These are phyloP conservation scores for Rhodotorula taiwanensis DNA, from an alignment of 768 basidiomycete species.

Conservation along the genomic window DNA sequence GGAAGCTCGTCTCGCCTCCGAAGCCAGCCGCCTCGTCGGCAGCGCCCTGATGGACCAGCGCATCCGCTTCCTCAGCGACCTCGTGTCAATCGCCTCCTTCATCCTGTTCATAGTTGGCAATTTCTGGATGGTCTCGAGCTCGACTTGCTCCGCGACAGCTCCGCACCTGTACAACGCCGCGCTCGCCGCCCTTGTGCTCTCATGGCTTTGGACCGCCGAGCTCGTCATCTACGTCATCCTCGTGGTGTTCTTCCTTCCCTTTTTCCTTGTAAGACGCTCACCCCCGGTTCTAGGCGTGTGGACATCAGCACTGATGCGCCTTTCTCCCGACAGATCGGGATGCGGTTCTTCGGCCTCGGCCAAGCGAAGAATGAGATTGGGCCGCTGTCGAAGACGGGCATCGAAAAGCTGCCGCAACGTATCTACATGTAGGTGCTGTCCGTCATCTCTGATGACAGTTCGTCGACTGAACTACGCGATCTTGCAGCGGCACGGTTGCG, in stretches of 20 bases:
- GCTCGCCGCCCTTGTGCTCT: slow-evolving; percentile 30
- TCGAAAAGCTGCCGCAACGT: slow-evolving; percentile 29
- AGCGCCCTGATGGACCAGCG: neutral
- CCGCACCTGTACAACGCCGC: slow-evolving; percentile 31
- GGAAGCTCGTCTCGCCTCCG: slow-evolving; percentile 5
- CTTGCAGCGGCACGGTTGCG: neutral
- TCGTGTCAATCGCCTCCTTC: slow-evolving; percentile 12
- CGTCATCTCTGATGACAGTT: neutral
- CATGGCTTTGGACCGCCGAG: slow-evolving; percentile 34
- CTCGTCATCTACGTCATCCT: slow-evolving; percentile 37
- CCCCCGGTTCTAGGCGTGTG: too few species aligned
- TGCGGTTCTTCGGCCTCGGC: slow-evolving; percentile 33
- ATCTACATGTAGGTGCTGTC: slow-evolving; percentile 12
- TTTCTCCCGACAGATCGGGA: slow-evolving; percentile 10
- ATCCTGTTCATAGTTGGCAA: slow-evolving; percentile 31
- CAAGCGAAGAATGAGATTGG: slow-evolving; percentile 38
- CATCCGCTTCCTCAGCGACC: slow-evolving; percentile 9
- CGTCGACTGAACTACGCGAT: neutral
- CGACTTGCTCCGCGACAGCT: slow-evolving; percentile 1
- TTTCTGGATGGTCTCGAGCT: slow-evolving; percentile 24
- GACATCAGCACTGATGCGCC: neutral
- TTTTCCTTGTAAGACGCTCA: slow-evolving; percentile 17
- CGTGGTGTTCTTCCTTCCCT: slow-evolving; percentile 38
- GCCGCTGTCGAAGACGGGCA: slow-evolving; percentile 32
- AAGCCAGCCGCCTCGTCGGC: slow-evolving; percentile 8